phyloP scores from a whole-genome alignment of 768 basidiomycete species.

The Lactifluus hygrophoroides region DNA sequence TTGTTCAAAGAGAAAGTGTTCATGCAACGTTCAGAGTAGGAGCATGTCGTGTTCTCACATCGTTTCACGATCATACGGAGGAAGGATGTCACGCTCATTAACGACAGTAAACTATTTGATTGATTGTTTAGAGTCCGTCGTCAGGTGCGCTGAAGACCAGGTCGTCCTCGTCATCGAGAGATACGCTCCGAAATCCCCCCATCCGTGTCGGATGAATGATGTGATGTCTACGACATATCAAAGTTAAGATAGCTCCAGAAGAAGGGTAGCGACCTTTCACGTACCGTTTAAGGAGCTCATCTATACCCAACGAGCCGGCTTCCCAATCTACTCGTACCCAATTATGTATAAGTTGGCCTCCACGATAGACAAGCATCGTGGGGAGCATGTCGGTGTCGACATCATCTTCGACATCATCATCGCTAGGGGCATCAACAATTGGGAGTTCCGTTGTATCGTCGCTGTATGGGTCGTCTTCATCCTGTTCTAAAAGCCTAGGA shows the following conservation, averaged over 20 bases:
- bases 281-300: slow-evolving; percentile 59
- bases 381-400: slow-evolving; percentile 77
- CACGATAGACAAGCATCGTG: slow-evolving; percentile 69
- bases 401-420: slow-evolving; percentile 43
- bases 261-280: slow-evolving; percentile 20
- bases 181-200: not conserved
- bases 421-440: slow-evolving; percentile 19
- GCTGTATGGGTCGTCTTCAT: slow-evolving; percentile 42
- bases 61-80: not conserved
- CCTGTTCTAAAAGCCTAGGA: slow-evolving; percentile 25
- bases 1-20: not conserved
- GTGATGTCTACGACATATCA: not conserved
- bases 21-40: not conserved
- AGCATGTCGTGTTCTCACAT: not conserved
- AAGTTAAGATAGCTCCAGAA: not conserved
- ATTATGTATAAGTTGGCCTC: slow-evolving; percentile 76
- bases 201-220: slow-evolving; percentile 5
- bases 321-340: slow-evolving; percentile 90
- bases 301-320: slow-evolving; percentile 55
- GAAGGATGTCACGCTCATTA: not conserved
- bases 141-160: slow-evolving; percentile 10
- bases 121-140: not conserved
- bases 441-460: slow-evolving; percentile 31
- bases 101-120: not conserved
- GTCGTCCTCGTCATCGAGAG: slow-evolving; percentile 18